These are phyloP conservation scores for Pyricularia pennisetigena DNA, from an alignment of 2,329 filamentous ascomycete species.

Conservation along the genomic window DNA sequence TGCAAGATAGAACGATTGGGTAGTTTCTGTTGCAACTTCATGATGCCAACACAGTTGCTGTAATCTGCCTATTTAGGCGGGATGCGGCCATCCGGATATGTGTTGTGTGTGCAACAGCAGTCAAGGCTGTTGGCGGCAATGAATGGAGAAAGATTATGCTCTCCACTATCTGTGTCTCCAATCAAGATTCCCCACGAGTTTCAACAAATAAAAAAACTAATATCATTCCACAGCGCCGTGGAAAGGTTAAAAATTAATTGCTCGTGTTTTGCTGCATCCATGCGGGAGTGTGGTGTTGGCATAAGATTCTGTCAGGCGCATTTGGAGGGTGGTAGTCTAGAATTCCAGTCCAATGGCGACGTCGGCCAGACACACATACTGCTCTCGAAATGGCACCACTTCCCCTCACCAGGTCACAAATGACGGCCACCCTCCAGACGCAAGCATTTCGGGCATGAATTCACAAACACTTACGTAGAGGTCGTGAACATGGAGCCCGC, in stretches of 20 bases:
- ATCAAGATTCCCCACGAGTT: background rate
- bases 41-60: background rate
- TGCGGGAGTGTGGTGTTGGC: background rate
- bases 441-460: background rate
- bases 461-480: background rate
- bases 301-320: background rate
- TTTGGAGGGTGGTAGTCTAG: background rate
- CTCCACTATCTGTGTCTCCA: background rate
- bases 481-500: background rate
- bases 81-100: background rate
- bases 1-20: background rate
- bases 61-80: background rate
- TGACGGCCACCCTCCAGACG: background rate
- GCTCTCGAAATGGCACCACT: background rate
- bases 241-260: background rate
- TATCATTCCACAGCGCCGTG: background rate
- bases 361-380: background rate
- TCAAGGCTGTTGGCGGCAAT: background rate
- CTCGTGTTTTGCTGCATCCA: background rate
- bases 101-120: background rate
- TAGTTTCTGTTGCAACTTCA: background rate
- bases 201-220: background rate
- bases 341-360: background rate
- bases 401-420: background rate
- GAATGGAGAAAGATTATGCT: background rate